These are phyloP conservation scores for Mycena floridula DNA, from an alignment of 768 basidiomycete genomes.

Conservation along the genomic window DNA sequence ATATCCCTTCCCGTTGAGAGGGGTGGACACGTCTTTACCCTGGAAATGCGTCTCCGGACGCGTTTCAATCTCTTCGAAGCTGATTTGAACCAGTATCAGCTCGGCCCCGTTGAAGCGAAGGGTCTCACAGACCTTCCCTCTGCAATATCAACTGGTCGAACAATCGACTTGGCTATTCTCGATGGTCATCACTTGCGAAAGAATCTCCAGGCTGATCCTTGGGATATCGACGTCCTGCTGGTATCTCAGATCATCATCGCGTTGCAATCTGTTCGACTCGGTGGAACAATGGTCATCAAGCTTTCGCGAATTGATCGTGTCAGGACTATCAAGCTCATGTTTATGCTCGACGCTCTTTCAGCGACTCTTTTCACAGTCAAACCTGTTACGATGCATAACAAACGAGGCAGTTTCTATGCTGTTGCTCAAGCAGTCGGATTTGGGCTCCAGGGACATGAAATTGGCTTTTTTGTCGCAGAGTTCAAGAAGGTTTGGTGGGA, in stretches of 20 bases:
- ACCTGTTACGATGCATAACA: constrained; percentile 16
- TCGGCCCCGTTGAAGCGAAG: constrained; percentile 8
- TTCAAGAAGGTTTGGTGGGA: no score
- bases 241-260: constrained; percentile 19
- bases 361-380: constrained; percentile 11
- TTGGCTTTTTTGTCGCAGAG: no score
- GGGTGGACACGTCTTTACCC: constrained; percentile 17
- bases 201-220: neutral
- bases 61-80: constrained; percentile 13
- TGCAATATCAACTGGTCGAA: constrained; percentile 2
- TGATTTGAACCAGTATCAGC: constrained; percentile 13
- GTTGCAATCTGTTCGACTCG: constrained; percentile 9
- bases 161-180: constrained; percentile 17
- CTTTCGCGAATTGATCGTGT: constrained; percentile 15
- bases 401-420: constrained; percentile 17
- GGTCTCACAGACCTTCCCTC: constrained; percentile 8
- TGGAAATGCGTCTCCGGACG: constrained; percentile 13
- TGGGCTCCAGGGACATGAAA: no score
- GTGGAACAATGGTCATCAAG: constrained; percentile 16
- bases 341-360: constrained; percentile 17
- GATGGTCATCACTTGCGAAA: constrained; percentile 17
- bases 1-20: constrained; percentile 18
- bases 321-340: constrained; percentile 16
- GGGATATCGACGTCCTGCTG: constrained; percentile 10
- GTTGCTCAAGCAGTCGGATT: constrained; percentile 16